These are phyloP conservation scores for Trypanosoma mega DNA, from an alignment of 208 protist species.

Conservation along the genomic window DNA sequence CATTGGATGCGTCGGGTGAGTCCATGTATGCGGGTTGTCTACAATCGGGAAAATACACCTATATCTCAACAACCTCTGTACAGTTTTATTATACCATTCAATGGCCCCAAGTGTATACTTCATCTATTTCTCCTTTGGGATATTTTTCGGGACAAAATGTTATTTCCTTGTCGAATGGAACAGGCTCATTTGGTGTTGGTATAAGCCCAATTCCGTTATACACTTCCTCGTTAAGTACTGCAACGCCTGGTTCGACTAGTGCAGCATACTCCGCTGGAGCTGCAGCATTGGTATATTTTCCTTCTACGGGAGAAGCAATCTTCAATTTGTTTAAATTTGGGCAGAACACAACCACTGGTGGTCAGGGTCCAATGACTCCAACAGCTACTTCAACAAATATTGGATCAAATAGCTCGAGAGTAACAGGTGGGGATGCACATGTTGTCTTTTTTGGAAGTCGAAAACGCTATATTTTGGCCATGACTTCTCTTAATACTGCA, in stretches of 20 bases:
- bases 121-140: neutral
- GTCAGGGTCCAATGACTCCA: conserved; percentile 9
- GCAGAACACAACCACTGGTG: no score
- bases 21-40: conserved; percentile 17
- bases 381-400: neutral
- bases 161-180: conserved; percentile 10
- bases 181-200: conserved; percentile 1
- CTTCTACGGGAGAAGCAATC: no score
- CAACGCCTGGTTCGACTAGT: neutral
- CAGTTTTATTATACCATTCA: conserved; percentile 2
- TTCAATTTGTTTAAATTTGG: no score
- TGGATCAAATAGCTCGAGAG: neutral
- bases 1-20: neutral
- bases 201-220: conserved; percentile 18
- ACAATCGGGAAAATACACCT: conserved; percentile 6
- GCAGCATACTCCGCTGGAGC: neutral
- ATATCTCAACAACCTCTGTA: neutral
- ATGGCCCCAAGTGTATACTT: neutral
- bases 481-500: neutral
- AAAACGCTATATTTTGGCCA: conserved; percentile 13
- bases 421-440: neutral
- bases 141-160: neutral
- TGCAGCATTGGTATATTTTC: no score
- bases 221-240: neutral
- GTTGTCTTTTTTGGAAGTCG: conserved; percentile 17